Conservation (phyloP, 129 eudicot species). For the Flaveria linearis region DNA sequence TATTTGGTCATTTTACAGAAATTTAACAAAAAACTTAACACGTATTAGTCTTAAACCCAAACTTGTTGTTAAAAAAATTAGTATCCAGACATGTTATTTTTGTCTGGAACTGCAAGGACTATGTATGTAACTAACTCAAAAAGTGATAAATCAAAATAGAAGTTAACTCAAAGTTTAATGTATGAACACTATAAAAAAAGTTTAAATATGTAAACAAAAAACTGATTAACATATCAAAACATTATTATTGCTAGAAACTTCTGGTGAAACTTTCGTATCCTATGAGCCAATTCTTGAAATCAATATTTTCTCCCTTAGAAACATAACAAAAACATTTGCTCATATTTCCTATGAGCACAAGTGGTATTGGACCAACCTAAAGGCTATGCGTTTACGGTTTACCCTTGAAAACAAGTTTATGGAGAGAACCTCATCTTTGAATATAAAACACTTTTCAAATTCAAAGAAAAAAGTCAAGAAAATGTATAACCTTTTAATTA, state of each 20-base stretch:
- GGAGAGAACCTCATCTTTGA: not conserved
- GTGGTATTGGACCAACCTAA: constrained; percentile 21
- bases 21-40: no score
- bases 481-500: not conserved
- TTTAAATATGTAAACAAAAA: not conserved
- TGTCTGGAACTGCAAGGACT: no score
- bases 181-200: not conserved
- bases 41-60: no score
- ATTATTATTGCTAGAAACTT: not conserved
- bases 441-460: not conserved
- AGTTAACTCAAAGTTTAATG: not conserved
- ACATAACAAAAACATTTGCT: not conserved
- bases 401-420: not conserved
- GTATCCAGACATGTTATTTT: no score
- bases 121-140: no score
- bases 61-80: no score
- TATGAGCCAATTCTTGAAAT: not conserved
- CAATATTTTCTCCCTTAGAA: not conserved
- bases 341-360: constrained; percentile 18
- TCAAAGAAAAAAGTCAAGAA: not conserved
- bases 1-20: no score
- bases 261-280: not conserved
- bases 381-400: constrained; percentile 11
- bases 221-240: not conserved
- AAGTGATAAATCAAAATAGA: not conserved